Evolutionary conservation across 1,284 basidiomycete species (phyloP).

Genomic region (Psilocybe mexicana): DNA sequence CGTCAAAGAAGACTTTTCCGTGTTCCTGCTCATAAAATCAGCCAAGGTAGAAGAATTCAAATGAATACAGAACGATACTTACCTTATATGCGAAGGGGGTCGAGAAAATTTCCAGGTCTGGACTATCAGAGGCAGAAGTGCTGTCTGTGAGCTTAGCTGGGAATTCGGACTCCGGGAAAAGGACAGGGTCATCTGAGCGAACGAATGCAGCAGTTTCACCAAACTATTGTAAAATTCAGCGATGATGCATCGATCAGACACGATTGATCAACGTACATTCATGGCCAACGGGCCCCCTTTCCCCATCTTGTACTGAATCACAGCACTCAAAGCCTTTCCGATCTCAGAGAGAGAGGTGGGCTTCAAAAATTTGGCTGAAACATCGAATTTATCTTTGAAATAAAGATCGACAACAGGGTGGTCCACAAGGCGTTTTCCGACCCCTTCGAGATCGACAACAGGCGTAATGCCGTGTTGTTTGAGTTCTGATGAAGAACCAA

Average conservation of each 20-base stretch:
- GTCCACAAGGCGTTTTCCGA: conserved; percentile 40
- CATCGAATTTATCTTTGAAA: conserved; percentile 52
- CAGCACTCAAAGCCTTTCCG: conserved; percentile 34
- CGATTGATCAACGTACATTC: conserved; percentile 45
- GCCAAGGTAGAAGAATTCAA: background rate
- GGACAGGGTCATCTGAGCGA: conserved; percentile 50
- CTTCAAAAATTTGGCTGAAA: conserved; percentile 40
- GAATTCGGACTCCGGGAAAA: conserved; percentile 47
- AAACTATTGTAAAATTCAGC: conserved; percentile 35
- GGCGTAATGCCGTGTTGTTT: conserved; percentile 32
- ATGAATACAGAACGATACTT: background rate
- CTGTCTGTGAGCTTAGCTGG: conserved; percentile 44
- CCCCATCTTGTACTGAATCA: conserved; percentile 32
- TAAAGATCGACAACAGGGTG: conserved; percentile 42
- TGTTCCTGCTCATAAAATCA: conserved; percentile 28
- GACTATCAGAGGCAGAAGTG: conserved; percentile 54
- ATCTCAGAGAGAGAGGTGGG: conserved; percentile 39
- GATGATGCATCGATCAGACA: conserved; percentile 15
- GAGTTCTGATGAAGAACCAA: conserved; percentile 37
- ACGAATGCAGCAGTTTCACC: conserved; percentile 61
- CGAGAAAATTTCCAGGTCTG: conserved; percentile 63
- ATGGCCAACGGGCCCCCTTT: conserved; percentile 28
- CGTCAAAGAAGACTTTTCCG: conserved; percentile 33
- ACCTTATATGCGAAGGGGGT: conserved; percentile 47
- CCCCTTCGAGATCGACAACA: conserved; percentile 39